Base-by-base conservation (phyloP, 306 rosid genomes). In the Vigna reflexopilosa region DNA sequence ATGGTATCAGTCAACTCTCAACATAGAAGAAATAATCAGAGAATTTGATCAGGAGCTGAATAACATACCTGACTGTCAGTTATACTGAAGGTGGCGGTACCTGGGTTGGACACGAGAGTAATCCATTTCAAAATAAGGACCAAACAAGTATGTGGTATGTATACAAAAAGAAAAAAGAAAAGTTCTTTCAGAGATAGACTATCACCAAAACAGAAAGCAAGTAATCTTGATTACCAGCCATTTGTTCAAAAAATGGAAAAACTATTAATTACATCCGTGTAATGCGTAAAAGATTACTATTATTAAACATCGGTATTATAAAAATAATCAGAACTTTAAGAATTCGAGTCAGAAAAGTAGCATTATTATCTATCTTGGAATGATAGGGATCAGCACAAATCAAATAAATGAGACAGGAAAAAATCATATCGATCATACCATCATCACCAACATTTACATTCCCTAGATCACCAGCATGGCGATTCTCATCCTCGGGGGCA, bases 391-490 rank as follows among this genome's bases (percentile, higher is more conserved):
- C 30, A 65, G 6, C 4, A 65, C 51, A 36, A 65, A 65, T n/a
- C 13, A 65, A 65, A 19, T 19, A 65, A 8, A 40, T n/a, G 24
- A 19, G 10, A 36, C 26, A 63, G 22, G 3, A 15, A 63, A 65
- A 36, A 36, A 57, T 8, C 5, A 9, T 16, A 26, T 30, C 11
- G n/a, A 22, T 5, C 82, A 65, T 87, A 96, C 99, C 99, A 67
- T 93, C 97, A 50, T 80, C 94, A 22, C 93, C 98, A 1, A 77
- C 99, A 70, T 80, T 86, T 73, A 96, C 50, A 65, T 96, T 96
- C 84, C 99, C 99, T 22, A 96, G 89, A 88, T 96, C 99, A 59
- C 99, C 99, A 74, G 98, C 97, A 83, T 93, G 99, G 16, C 99
- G 98, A 70, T 1, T 72, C 75, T 64, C 92, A 57, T 96, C 99